Conservation (phyloP, 805 yeast species). For the Candida nanaspora region DNA sequence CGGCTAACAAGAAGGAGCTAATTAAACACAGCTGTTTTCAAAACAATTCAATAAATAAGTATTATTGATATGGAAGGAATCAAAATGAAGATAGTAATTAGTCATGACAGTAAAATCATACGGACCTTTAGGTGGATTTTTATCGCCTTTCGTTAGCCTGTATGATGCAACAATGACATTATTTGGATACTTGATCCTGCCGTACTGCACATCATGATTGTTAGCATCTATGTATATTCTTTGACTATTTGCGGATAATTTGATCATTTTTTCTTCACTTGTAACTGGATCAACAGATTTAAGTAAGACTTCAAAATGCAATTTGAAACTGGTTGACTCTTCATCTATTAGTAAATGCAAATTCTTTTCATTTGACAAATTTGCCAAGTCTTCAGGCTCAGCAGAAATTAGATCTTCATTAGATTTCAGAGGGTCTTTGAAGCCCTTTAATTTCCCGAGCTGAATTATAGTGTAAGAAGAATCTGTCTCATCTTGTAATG, state of each 20-base stretch:
- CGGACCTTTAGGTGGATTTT: conserved; percentile 17
- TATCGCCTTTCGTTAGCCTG: conserved; percentile 16
- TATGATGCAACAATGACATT: conserved; percentile 9
- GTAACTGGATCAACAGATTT: not conserved
- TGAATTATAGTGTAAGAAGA: conserved; percentile 7
- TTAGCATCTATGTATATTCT: not conserved
- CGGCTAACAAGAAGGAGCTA: too few species aligned
- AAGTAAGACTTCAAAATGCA: conserved; percentile 15
- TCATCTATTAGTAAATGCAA: conserved; percentile 17
- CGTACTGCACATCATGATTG: conserved; percentile 1
- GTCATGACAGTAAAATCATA: conserved; percentile 19
- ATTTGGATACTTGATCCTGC: conserved; percentile 3
- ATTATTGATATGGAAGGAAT: conserved; percentile 15
- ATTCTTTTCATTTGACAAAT: not conserved
- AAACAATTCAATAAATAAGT: conserved; percentile 13
- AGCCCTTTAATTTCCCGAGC: conserved; percentile 13
- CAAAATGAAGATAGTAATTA: conserved; percentile 15
- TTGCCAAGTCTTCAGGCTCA: not conserved
- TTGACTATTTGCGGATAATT: conserved; percentile 3
- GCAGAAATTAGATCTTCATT: conserved; percentile 1
- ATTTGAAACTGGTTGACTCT: conserved; percentile 15
- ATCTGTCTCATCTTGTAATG: not conserved
- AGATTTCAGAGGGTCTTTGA: conserved; percentile 14
- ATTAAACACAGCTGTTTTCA: not conserved
- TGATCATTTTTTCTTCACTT: not conserved